Evolutionary conservation across 2,329 filamentous ascomycete species (phyloP), one percentile per base, ranked within the genome.

Genomic region (Diplodia scrobiculata): DNA sequence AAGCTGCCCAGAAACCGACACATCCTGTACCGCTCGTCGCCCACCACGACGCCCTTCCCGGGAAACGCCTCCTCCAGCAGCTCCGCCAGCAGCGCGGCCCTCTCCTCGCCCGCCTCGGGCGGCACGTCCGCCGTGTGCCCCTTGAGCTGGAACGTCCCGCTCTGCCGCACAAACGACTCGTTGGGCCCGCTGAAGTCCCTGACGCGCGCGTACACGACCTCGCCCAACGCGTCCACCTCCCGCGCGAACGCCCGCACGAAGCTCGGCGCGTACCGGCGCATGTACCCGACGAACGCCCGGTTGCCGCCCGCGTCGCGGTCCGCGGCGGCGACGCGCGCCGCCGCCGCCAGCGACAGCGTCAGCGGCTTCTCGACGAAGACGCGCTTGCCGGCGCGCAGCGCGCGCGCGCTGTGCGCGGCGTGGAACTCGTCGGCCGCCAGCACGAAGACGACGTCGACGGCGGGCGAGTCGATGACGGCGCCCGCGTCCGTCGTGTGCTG

Each of bases 361-460:
- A 86, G 70, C 0, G 87, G 86, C 66, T 87, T 87, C 72, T 89
- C 86, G 3, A 89, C 76, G 67, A 89, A 79, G 11, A 83, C 82
- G 68, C 84, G 77, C 72, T 89, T 89, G 63, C 81, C 79, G 17
- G 82, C 74, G 63, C 82, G 68, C 0, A 89, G 76, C 0, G 85
- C 84, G 0, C 81, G 70, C 29, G 87, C 76, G 2, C 79, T 80
- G 66, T 86, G 81, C 3, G 75, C 67, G n/a, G 79, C 80, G 71
- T 88, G 87, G 67, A 80, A 85, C 25, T 83, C 84, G 68, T 87
- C 82, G 3, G 80, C 76, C 36, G 78, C 85, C 36, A 78, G 77
- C 63, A 87, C 78, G 68, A 88, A 76, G 32, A 88, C 83, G 3
- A 86, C 75, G 65, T 87, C 82, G 17, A 84, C 79, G 2, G 82